These are phyloP conservation scores for Adiantum capillusveneris DNA, from an alignment of 75 land plant genomes.

Conservation along the genomic window DNA sequence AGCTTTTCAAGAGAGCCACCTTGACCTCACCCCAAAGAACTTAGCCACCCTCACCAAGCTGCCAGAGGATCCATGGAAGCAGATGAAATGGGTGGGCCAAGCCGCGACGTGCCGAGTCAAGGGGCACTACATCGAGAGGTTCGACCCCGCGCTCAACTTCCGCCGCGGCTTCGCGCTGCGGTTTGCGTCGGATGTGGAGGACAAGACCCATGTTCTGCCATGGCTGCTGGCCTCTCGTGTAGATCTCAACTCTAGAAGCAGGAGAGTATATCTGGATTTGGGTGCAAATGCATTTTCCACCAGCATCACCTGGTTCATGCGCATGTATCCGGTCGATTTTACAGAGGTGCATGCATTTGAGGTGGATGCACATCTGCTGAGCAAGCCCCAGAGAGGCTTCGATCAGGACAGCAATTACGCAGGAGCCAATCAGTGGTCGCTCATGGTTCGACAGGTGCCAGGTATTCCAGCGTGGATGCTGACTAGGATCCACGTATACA, in stretches of 20 bases:
- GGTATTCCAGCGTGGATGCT: conserved; percentile 30
- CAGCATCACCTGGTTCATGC: conserved; percentile 32
- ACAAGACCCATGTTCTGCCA: conserved; percentile 26
- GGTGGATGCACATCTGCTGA: conserved; percentile 4
- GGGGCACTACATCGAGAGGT: conserved; percentile 27
- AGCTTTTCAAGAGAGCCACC: not conserved
- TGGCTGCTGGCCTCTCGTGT: conserved; percentile 20
- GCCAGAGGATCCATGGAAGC: conserved; percentile 20
- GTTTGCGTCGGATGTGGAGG: conserved; percentile 20
- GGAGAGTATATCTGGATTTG: conserved; percentile 22
- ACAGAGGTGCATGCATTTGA: conserved; percentile 42
- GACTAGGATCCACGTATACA: conserved; percentile 17
- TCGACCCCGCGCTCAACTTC: conserved; percentile 23
- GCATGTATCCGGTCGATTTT: conserved; percentile 39
- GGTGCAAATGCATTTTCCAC: conserved; percentile 30
- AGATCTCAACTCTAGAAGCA: conserved; percentile 6
- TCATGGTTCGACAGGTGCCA: conserved; percentile 11
- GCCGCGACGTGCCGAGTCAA: conserved; percentile 26
- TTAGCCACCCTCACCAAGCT: not conserved
- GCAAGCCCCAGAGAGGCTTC: conserved; percentile 1
- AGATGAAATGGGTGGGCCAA: conserved; percentile 33
- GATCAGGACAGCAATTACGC: conserved; percentile 14
- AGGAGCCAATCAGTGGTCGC: conserved; percentile 2
- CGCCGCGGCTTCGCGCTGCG: conserved; percentile 23
- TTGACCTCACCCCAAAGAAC: not conserved